Conservation (phyloP, 352 stramenopile species). For the Phytopythium helicoides region DNA sequence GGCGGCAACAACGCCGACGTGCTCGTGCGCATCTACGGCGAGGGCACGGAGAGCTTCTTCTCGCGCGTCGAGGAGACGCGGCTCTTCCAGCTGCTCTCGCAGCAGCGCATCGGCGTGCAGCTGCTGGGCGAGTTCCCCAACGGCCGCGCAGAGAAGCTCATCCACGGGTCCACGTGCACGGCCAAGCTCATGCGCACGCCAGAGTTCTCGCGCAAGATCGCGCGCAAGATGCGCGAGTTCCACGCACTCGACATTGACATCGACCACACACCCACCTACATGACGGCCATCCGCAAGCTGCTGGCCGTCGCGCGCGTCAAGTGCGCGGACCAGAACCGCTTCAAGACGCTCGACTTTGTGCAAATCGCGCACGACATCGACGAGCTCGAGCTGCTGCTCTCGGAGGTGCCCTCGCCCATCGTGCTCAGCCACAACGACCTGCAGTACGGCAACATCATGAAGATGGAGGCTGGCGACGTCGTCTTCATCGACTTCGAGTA, state of each 20-base stretch:
- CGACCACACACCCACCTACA: constrained; percentile 40
- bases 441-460: constrained; percentile 92
- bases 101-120: constrained; percentile 64
- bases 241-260: constrained; percentile 74
- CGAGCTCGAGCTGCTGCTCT: constrained; percentile 54
- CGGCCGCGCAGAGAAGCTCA: constrained; percentile 71
- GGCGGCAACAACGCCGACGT: constrained; percentile 57
- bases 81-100: constrained; percentile 71
- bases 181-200: constrained; percentile 68
- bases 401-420: constrained; percentile 58
- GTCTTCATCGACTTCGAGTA: constrained; percentile 95
- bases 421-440: constrained; percentile 93
- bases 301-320: constrained; percentile 59
- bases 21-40: constrained; percentile 79
- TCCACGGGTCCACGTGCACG: constrained; percentile 66
- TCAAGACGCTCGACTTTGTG: constrained; percentile 46
- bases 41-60: constrained; percentile 84
- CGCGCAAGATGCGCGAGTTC: constrained; percentile 66
- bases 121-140: constrained; percentile 81
- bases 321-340: constrained; percentile 37
- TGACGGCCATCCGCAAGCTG: constrained; percentile 57
- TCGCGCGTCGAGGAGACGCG: constrained; percentile 71
- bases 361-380: constrained; percentile 41
- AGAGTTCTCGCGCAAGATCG: constrained; percentile 44
- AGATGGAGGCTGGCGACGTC: constrained; percentile 50